These are phyloP conservation scores for Yamadazyma sp. DNA, from an alignment of 805 yeast genomes.

Conservation along the genomic window DNA sequence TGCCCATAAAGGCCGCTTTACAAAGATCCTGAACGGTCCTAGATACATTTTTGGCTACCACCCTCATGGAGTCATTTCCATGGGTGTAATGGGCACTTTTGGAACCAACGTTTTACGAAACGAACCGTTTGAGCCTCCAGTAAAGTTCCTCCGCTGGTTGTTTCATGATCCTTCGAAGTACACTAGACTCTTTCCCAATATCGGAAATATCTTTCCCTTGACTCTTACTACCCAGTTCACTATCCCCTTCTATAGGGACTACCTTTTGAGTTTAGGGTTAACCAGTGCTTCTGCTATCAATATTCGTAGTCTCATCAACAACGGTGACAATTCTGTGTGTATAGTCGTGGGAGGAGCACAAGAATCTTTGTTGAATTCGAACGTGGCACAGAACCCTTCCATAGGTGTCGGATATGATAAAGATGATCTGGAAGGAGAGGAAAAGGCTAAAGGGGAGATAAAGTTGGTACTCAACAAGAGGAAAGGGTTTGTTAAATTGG, in stretches of 20 bases:
- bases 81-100: constrained; percentile 85
- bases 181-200: constrained; percentile 73
- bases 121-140: constrained; percentile 42
- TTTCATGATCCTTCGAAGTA: constrained; percentile 70
- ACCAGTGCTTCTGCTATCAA: constrained; percentile 80
- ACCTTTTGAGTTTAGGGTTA: constrained; percentile 74
- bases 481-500: constrained; percentile 86
- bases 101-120: constrained; percentile 55
- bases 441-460: constrained; percentile 31
- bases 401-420: constrained; percentile 35
- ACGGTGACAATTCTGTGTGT: constrained; percentile 71
- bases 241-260: constrained; percentile 84
- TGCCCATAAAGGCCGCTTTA: constrained; percentile 16
- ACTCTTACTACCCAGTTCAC: constrained; percentile 83
- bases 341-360: constrained; percentile 96
- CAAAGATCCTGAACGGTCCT: constrained; percentile 54
- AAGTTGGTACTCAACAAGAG: constrained; percentile 74
- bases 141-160: constrained; percentile 30
- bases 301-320: constrained; percentile 59
- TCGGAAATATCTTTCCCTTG: constrained; percentile 68
- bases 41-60: constrained; percentile 88
- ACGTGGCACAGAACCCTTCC: constrained; percentile 32
- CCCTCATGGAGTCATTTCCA: constrained; percentile 94
- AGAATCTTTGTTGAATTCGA: constrained; percentile 64
- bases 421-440: constrained; percentile 8